Evolutionary conservation across 805 yeast species (phyloP), one percentile per base, ranked within the genome.

Genomic region (Pichia nanzhaoensis): DNA sequence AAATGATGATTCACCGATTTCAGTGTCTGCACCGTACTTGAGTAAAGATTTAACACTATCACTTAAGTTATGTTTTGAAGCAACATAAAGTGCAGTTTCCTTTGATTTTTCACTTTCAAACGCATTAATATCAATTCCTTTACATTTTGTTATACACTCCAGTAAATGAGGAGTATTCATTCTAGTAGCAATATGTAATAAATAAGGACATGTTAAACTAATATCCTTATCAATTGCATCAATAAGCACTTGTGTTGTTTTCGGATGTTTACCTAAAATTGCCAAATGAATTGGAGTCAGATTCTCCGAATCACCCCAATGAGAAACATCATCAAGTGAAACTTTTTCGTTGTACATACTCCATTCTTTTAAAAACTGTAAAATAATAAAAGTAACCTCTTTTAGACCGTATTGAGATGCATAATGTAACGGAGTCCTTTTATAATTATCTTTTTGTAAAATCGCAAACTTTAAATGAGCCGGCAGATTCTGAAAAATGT

Each of bases 371-470:
- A 85, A 59, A 53, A 71, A 74, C 32, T 70, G 70, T 14, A 89
- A 66, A 28, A 90, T 69, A 21, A 78, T 69, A 13, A 67, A 66
- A 2, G 87, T 71, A 32, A 82, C 78, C 42, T 75, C 77, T 46
- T 75, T 77, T 45, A 90, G 69, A 0, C 97, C 97, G 60, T 80
- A 88, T 55, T 87, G 93, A 2, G 93, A 81, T 17, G 95, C 82
- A 61, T 90, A 90, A 65, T 91, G 97, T 45, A 91, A 67, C 0
- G 97, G 95, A 0, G 96, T 84, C 49, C 96, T 74, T 50, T 71
- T 72, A 58, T 87, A 85, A 47, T 76, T 80, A 60, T 90, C 98
- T 37, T 74, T 76, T 42, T 83, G 81, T 39, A 81, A 64, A 19
- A 90, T 67, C 2, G 75, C 72, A 20, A 71, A 65, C 48, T 80